A percentile compares a stretch with the other conserved stretches of the same genome.
Conservation (phyloP, 1,284 basidiomycete species). For the Butyriboletus appendiculatus region DNA sequence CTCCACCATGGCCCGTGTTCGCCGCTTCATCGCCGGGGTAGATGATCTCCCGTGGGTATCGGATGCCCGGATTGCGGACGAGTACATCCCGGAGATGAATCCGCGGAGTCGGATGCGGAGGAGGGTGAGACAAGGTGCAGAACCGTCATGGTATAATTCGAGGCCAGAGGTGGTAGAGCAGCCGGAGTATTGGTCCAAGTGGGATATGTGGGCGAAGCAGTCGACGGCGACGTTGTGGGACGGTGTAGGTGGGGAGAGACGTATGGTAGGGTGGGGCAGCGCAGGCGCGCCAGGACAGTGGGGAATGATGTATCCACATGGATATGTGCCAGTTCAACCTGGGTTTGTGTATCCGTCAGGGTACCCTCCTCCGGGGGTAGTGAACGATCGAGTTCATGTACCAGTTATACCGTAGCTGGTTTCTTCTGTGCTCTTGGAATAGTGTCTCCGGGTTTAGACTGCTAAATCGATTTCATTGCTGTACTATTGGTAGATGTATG, state of each 20-base stretch:
- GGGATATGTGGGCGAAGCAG: slow-evolving; percentile 31
- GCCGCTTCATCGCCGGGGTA: slow-evolving; percentile 18
- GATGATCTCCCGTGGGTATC: slow-evolving; percentile 28
- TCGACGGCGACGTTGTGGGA: slow-evolving; percentile 16
- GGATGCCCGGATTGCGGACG: slow-evolving; percentile 18
- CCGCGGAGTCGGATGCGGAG: slow-evolving; percentile 18
- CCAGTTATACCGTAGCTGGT: slow-evolving; percentile 1
- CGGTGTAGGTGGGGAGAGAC: not conserved
- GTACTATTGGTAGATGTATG: too few relatives aligned
- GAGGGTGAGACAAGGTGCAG: slow-evolving; percentile 12
- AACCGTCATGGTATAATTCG: slow-evolving; percentile 29
- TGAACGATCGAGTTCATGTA: not conserved
- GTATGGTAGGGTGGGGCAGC: not conserved
- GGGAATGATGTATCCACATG: slow-evolving; percentile 19
- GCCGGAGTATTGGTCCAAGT: slow-evolving; percentile 18
- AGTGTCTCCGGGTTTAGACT: too few relatives aligned
- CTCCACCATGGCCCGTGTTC: slow-evolving; percentile 20
- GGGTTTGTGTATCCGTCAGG: slow-evolving; percentile 15
- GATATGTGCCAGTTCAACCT: slow-evolving; percentile 18
- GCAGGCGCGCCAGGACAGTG: not conserved
- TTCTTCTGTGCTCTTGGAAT: not conserved
- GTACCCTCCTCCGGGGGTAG: slow-evolving; percentile 9
- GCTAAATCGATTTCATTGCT: too few relatives aligned
- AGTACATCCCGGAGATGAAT: slow-evolving; percentile 23
- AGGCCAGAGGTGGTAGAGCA: slow-evolving; percentile 3